Percentiles rank a stretch among this genome's conserved stretches.
phyloP scores from a whole-genome alignment of 352 stramenopile species.

The Phytophthora macrochlamydospora region DNA sequence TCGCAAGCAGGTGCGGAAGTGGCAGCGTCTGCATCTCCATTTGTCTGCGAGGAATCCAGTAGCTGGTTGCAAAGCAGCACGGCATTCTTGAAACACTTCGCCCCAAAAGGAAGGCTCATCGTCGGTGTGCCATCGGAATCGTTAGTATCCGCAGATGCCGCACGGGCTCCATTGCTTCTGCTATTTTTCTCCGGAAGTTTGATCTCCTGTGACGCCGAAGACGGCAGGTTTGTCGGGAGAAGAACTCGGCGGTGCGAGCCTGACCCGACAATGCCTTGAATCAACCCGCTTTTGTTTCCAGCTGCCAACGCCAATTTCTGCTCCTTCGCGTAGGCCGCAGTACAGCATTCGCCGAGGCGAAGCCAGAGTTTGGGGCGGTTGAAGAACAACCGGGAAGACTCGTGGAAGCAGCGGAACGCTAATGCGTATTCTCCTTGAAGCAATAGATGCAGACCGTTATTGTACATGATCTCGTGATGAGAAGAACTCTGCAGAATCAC shows the following conservation, averaged over 20 bases:
- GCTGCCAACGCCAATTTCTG: constrained; percentile 56
- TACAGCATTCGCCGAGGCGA: constrained; percentile 92
- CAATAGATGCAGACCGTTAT: constrained; percentile 91
- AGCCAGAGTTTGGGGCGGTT: constrained; percentile 93
- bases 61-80: constrained; percentile 84
- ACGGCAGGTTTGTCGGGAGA: constrained; percentile 70
- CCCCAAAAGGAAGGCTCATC: constrained; percentile 86
- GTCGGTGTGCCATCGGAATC: constrained; percentile 54
- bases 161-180: constrained; percentile 42
- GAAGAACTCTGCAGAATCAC: constrained; percentile 51
- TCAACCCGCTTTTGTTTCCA: constrained; percentile 84
- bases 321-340: constrained; percentile 80
- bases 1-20: constrained; percentile 16
- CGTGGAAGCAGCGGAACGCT: constrained; percentile 91
- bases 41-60: constrained; percentile 47
- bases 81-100: constrained; percentile 90
- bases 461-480: constrained; percentile 93
- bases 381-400: constrained; percentile 88
- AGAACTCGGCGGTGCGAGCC: constrained; percentile 85
- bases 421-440: constrained; percentile 81
- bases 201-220: constrained; percentile 66
- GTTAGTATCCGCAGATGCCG: constrained; percentile 31
- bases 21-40: constrained; percentile 28
- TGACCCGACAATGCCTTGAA: constrained; percentile 78
- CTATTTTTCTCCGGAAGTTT: constrained; percentile 65